A percentile compares a stretch with the other conserved stretches of the same genome.
phyloP scores from a whole-genome alignment of 2,329 filamentous ascomycete genomes.

The Daldinia sp. region DNA sequence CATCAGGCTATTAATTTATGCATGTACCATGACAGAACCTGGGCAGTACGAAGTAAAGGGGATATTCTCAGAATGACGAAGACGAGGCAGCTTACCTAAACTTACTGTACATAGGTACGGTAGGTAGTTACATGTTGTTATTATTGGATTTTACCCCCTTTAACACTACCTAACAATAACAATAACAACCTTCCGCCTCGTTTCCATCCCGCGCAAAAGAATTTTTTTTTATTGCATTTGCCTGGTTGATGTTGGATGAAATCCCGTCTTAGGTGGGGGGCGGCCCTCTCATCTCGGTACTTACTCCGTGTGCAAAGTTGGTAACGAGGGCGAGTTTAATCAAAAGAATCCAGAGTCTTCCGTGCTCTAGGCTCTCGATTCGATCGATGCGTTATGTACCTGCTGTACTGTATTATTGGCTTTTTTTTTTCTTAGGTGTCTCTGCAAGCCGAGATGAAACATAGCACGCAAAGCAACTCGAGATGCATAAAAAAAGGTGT shows the following conservation, averaged over 20 bases:
- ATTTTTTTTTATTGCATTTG: slow-evolving; percentile 18
- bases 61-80: slow-evolving; percentile 5
- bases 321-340: slow-evolving; percentile 28
- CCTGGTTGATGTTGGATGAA: slow-evolving; percentile 29
- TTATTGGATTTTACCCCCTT: slow-evolving; percentile 2
- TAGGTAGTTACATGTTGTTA: slow-evolving; percentile 4
- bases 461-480: slow-evolving; percentile 33
- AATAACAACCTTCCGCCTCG: slow-evolving; percentile 17
- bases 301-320: slow-evolving; percentile 23
- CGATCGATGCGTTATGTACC: slow-evolving; percentile 20
- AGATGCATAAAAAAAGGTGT: slow-evolving; percentile 41
- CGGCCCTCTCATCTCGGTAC: slow-evolving; percentile 36
- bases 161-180: background rate
- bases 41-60: slow-evolving; percentile 6
- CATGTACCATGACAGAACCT: slow-evolving; percentile 12
- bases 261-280: slow-evolving; percentile 11
- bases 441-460: slow-evolving; percentile 45
- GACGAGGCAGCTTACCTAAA: slow-evolving; percentile 18
- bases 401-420: background rate
- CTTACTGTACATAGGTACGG: slow-evolving; percentile 30
- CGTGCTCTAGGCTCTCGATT: slow-evolving; percentile 19
- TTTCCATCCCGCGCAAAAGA: slow-evolving; percentile 21
- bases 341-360: slow-evolving; percentile 17
- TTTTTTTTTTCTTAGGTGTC: slow-evolving; percentile 20
- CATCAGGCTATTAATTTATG: slow-evolving; percentile 30